These are phyloP conservation scores for Eucalyptus albens DNA, from an alignment of 345 rosid species.

Conservation along the genomic window DNA sequence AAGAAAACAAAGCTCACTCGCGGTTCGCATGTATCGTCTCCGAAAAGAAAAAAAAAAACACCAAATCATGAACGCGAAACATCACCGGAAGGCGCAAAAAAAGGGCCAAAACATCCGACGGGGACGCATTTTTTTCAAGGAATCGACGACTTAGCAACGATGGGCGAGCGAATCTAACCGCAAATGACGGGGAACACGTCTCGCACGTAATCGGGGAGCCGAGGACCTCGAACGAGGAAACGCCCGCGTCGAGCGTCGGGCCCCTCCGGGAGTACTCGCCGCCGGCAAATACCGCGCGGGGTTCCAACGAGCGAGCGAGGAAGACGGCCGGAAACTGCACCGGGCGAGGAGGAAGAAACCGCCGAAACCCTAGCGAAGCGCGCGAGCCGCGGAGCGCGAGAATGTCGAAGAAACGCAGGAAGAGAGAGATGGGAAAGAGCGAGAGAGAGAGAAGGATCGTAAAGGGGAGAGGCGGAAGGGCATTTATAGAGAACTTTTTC, in stretches of 20 bases:
- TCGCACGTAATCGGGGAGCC: neutral
- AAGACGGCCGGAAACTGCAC: neutral
- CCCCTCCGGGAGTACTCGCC: neutral
- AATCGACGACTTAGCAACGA: neutral
- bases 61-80: neutral
- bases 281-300: neutral
- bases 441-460: slow-evolving; percentile 6
- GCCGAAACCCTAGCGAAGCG: neutral
- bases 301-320: neutral
- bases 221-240: neutral
- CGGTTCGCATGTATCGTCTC: neutral
- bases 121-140: neutral
- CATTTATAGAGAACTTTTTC: slow-evolving; percentile 41
- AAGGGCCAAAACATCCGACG: neutral
- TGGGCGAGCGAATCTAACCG: neutral
- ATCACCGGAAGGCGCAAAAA: neutral
- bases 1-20: neutral
- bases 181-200: neutral
- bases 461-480: slow-evolving; percentile 1
- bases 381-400: neutral
- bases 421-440: neutral
- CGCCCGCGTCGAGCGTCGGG: neutral
- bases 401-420: slow-evolving; percentile 6
- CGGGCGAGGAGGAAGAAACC: neutral
- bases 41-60: neutral